phyloP scores from a whole-genome alignment of 2,329 filamentous ascomycete species.

The Fusarium lyarnte region DNA sequence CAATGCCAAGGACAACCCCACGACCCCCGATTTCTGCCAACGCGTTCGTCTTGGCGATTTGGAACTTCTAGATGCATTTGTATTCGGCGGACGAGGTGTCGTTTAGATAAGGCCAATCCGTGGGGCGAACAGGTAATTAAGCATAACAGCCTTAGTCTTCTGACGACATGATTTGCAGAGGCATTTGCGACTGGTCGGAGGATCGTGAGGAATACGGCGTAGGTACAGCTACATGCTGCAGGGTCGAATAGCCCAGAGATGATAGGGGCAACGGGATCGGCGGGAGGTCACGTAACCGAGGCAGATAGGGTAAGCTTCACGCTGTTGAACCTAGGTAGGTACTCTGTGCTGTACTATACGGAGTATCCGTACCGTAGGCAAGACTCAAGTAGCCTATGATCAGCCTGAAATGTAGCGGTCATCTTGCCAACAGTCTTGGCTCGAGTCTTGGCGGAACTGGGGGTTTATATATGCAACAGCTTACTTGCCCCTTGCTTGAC shows the following conservation, averaged over 20 bases:
- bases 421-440: slow-evolving; percentile 18
- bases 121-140: neutral
- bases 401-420: slow-evolving; percentile 2
- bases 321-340: neutral
- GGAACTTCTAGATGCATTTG: neutral
- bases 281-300: neutral
- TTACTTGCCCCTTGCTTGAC: neutral
- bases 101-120: slow-evolving; percentile 4
- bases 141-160: neutral
- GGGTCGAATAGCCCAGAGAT: neutral
- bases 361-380: neutral
- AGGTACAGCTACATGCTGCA: slow-evolving; percentile 1
- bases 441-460: slow-evolving; percentile 21
- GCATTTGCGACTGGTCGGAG: neutral
- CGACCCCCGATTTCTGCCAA: neutral
- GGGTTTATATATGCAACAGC: slow-evolving; percentile 17
- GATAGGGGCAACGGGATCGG: slow-evolving; percentile 18
- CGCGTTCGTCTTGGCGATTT: neutral
- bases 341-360: too few relatives aligned
- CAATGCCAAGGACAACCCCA: neutral
- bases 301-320: neutral
- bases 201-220: neutral
- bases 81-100: neutral
- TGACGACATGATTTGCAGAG: neutral
- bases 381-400: neutral